Percentiles rank a stretch among this genome's conserved stretches.
These are phyloP conservation scores for Phragmites australis DNA, from an alignment of 176 grass and related monocot species.

Conservation along the genomic window DNA sequence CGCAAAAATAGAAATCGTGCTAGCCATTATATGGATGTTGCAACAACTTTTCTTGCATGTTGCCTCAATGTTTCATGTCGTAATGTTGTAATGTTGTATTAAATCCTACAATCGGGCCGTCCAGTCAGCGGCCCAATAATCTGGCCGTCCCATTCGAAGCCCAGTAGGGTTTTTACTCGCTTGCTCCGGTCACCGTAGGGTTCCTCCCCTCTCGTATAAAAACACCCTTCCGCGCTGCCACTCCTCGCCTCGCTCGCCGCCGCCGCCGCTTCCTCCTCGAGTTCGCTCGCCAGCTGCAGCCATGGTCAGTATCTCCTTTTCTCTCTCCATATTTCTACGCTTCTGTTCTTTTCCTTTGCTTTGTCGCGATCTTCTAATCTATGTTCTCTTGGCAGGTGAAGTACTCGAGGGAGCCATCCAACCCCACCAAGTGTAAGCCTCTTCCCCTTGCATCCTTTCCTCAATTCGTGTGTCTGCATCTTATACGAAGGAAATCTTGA, in stretches of 20 bases:
- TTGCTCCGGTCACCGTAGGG: neutral
- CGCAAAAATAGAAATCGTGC: too few species aligned
- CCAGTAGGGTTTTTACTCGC: neutral
- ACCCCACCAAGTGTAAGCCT: slow-evolving; percentile 71
- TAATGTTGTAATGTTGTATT: too few species aligned
- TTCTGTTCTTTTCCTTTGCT: neutral
- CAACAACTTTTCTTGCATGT: too few species aligned
- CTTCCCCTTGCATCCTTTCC: neutral
- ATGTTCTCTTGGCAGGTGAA: slow-evolving; percentile 63
- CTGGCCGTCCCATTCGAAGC: neutral
- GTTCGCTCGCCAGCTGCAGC: neutral
- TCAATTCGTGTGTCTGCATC: neutral
- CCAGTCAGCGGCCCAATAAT: too few species aligned
- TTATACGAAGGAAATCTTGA: neutral
- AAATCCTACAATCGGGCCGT: too few species aligned
- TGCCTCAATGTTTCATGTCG: too few species aligned
- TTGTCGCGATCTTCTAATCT: too few species aligned
- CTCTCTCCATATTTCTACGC: neutral
- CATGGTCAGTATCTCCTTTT: neutral
- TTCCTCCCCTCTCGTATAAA: neutral
- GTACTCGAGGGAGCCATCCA: slow-evolving; percentile 62
- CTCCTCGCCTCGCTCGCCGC: neutral
- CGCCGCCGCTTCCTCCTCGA: neutral
- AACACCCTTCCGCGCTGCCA: neutral
- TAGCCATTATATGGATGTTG: too few species aligned